phyloP scores from a whole-genome alignment of 495 filamentous ascomycete species.

The Lepidopterella palustris region DNA sequence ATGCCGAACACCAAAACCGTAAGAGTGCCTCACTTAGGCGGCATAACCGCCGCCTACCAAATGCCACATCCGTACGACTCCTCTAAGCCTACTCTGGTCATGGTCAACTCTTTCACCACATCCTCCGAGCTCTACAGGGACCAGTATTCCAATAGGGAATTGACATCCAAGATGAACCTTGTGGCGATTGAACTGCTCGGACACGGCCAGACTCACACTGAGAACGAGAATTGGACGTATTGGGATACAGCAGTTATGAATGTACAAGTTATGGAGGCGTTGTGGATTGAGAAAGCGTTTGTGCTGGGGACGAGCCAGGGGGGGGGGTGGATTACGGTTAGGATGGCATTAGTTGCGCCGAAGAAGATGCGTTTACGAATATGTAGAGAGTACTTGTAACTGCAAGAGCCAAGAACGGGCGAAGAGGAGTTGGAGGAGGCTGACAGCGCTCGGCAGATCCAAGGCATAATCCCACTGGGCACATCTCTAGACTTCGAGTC shows the following conservation, averaged over 20 bases:
- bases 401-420: neutral
- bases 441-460: too few species aligned
- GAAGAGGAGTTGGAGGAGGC: too few species aligned
- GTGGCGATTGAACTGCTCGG: constrained; percentile 48
- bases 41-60: constrained; percentile 49
- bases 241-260: constrained; percentile 50
- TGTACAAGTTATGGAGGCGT: constrained; percentile 45
- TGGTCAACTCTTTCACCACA: constrained; percentile 56
- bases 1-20: constrained; percentile 23
- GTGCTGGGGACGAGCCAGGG: constrained; percentile 57
- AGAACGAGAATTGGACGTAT: constrained; percentile 44
- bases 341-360: constrained; percentile 49
- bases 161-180: constrained; percentile 45
- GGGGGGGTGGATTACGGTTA: constrained; percentile 50
- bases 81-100: constrained; percentile 51
- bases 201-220: constrained; percentile 44
- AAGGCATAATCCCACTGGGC: constrained; percentile 54
- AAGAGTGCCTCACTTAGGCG: constrained; percentile 27
- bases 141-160: constrained; percentile 42
- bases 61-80: constrained; percentile 44
- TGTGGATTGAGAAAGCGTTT: constrained; percentile 52
- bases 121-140: constrained; percentile 46
- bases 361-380: constrained; percentile 41
- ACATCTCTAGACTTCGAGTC: constrained; percentile 59
- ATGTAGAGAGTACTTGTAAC: neutral